A percentile compares a stretch with the other conserved stretches of the same genome.
Evolutionary conservation across 1,284 basidiomycete genomes (phyloP).

Genomic region (Phaffia rhodozyma): DNA sequence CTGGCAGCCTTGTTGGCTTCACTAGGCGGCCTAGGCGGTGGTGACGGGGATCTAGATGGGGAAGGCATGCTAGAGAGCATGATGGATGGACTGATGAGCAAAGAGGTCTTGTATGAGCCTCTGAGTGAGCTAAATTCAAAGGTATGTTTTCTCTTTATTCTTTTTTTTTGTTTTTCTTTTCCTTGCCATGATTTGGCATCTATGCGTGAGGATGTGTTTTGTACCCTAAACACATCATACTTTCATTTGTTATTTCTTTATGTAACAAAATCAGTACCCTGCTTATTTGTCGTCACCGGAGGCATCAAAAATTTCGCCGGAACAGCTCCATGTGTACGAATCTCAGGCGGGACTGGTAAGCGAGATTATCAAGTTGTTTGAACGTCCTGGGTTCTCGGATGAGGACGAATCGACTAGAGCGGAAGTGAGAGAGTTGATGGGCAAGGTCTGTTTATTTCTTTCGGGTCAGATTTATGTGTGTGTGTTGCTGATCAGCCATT

Average conservation of each 20-base stretch:
- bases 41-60: slow-evolving; percentile 39
- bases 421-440: slow-evolving; percentile 58
- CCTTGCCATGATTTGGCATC: not conserved
- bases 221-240: slow-evolving; percentile 3
- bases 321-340: slow-evolving; percentile 58
- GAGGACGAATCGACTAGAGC: slow-evolving; percentile 45
- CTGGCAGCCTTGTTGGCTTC: slow-evolving; percentile 33
- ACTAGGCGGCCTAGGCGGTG: slow-evolving; percentile 27
- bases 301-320: slow-evolving; percentile 43
- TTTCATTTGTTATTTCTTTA: slow-evolving; percentile 4
- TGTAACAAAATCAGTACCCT: slow-evolving; percentile 57
- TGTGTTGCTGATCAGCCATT: not conserved
- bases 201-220: slow-evolving; percentile 2
- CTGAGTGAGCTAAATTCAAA: slow-evolving; percentile 76
- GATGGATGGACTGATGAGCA: slow-evolving; percentile 89
- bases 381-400: slow-evolving; percentile 53
- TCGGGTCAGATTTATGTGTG: not conserved
- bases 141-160: slow-evolving; percentile 38
- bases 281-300: slow-evolving; percentile 51
- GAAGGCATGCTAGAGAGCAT: slow-evolving; percentile 71
- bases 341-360: slow-evolving; percentile 54
- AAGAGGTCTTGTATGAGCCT: slow-evolving; percentile 85
- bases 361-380: slow-evolving; percentile 62
- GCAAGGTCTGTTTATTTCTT: slow-evolving; percentile 45
- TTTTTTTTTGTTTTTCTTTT: not conserved